Evolutionary conservation across 345 rosid genomes (phyloP).

Genomic region (Eutrema japonicum): DNA sequence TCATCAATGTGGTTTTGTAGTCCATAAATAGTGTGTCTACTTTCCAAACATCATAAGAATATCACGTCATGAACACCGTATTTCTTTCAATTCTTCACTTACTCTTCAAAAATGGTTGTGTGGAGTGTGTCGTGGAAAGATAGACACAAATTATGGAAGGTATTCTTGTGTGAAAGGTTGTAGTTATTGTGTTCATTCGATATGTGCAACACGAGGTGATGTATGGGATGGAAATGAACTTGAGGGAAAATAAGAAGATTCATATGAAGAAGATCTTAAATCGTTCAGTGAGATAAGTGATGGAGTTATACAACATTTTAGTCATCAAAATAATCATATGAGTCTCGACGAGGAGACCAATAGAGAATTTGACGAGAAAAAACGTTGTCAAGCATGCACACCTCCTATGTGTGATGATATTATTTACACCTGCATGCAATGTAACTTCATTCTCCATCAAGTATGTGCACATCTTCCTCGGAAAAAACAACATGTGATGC

Average conservation of each 20-base stretch:
- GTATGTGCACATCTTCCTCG: conserved; percentile 33
- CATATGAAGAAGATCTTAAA: conserved; percentile 3
- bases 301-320: conserved; percentile 4
- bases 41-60: conserved; percentile 4
- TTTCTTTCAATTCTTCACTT: conserved; percentile 12
- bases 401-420: conserved; percentile 9
- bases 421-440: conserved; percentile 19
- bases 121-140: neutral
- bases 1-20: conserved; percentile 9
- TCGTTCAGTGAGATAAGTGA: neutral
- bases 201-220: neutral
- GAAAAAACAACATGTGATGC: neutral
- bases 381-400: conserved; percentile 25
- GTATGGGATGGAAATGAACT: neutral
- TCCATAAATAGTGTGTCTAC: neutral
- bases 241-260: neutral
- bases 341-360: neutral
- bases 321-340: conserved; percentile 21
- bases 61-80: conserved; percentile 30
- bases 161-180: conserved; percentile 4
- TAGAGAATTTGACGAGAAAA: neutral
- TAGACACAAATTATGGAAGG: neutral
- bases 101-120: conserved; percentile 2
- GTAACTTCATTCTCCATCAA: conserved; percentile 35
- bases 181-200: neutral